Base-by-base conservation (phyloP, 2,329 filamentous ascomycete species). In the Penicillium griseofulvum region DNA sequence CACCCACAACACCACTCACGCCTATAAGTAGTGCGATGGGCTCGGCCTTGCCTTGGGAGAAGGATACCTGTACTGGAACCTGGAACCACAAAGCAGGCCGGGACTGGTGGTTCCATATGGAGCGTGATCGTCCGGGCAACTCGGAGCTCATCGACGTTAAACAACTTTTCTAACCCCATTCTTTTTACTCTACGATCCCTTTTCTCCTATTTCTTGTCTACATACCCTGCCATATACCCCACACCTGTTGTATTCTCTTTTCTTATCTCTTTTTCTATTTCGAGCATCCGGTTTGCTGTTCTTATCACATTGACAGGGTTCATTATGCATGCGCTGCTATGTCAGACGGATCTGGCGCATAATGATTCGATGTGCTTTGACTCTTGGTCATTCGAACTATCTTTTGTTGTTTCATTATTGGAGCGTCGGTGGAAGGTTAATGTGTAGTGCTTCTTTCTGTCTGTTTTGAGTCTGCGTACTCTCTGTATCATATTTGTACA, bases 81-180 rank as follows among this genome's bases (percentile, higher is more conserved):
- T 77, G 75, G 75, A 77, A 77, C 17, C 73, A 76, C 57, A 72
- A 70, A 52, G 63, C 49, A 38, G 74, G 74, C 24, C 71, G 74
- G 36, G 75, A 77, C 24, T 77, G 75, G 75, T 77, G 75, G 75
- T 74, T 71, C 54, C 75, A 77, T 55, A 70, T 75, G 64, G 75
- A 77, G 61, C 69, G 75, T 38, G 74, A 76, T 55, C 72, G 73
- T 34, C 69, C 70, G 12, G 62, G 63, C 31, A 67, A 67, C 34
- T 56, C 65, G 12, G 69, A 74, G 38, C 59, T 70, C 39, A 64
- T 73, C 49, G 65, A 70, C 33, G 52, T 68, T 28, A 68, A 68
- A 55, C 65, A 65, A 49, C 69, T 75, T 37, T 74, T 75, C 46
- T 75, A 60, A 67, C 47, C 28, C 28, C 22, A 31, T n/a, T 6